Percentiles rank a stretch among this genome's conserved stretches.
Evolutionary conservation across 768 basidiomycete genomes (phyloP).

Genomic region (Inosperma sp.): DNA sequence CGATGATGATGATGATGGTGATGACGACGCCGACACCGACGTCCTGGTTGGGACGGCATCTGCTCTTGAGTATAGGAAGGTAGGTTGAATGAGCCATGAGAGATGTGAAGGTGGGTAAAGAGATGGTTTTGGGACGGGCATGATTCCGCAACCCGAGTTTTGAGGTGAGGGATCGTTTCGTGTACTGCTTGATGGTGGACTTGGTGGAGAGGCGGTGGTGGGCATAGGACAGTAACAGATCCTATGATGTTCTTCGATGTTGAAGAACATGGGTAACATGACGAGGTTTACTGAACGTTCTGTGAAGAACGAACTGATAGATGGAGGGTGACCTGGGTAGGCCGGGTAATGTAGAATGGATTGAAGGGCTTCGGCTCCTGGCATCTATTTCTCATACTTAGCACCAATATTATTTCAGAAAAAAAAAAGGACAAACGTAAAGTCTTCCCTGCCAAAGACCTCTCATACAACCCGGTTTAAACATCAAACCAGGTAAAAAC

Average conservation of each 20-base stretch:
- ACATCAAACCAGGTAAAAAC: conserved; percentile 32
- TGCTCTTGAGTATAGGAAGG: conserved; percentile 44
- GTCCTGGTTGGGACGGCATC: no score
- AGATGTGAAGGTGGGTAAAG: conserved; percentile 39
- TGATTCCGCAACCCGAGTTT: not conserved
- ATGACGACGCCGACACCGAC: no score
- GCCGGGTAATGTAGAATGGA: conserved; percentile 15
- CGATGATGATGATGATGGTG: no score
- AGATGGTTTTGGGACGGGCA: conserved; percentile 4
- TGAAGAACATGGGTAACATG: conserved; percentile 53
- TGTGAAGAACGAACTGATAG: conserved; percentile 27
- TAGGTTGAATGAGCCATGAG: conserved; percentile 50
- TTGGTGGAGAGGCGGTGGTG: not conserved
- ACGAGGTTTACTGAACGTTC: conserved; percentile 34
- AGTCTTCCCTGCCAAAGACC: conserved; percentile 64
- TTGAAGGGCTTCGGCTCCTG: conserved; percentile 15
- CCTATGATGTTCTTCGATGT: conserved; percentile 51
- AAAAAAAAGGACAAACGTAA: conserved; percentile 40
- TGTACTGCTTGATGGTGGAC: not conserved
- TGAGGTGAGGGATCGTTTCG: not conserved
- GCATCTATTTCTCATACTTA: conserved; percentile 20
- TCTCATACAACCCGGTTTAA: conserved; percentile 46
- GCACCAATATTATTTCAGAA: conserved; percentile 5
- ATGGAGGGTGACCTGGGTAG: conserved; percentile 24
- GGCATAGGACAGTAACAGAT: conserved; percentile 20